These are phyloP conservation scores for Rhodosporidiobolus odoratus DNA, from an alignment of 768 basidiomycete species.

Conservation along the genomic window DNA sequence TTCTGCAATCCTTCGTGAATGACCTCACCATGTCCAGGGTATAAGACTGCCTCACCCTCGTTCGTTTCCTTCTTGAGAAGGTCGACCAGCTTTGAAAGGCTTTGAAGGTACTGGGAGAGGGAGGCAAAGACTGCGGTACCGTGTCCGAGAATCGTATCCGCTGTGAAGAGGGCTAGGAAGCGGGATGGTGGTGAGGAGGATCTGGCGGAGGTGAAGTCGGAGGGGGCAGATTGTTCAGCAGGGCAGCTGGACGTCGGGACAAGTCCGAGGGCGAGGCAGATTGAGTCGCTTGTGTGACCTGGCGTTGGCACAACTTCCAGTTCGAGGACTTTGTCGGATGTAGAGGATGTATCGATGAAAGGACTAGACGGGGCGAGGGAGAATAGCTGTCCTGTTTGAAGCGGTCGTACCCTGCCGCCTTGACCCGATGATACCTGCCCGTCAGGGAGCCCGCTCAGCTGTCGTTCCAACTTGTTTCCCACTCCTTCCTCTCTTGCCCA, in stretches of 20 bases:
- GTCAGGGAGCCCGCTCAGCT: too few relatives aligned
- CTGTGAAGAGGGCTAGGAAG: constrained; percentile 66
- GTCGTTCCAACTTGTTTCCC: constrained; percentile 3
- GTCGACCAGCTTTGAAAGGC: constrained; percentile 54
- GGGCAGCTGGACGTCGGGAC: constrained; percentile 44
- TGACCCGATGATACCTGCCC: too few relatives aligned
- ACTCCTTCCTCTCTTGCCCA: not conserved
- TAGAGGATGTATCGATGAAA: not conserved
- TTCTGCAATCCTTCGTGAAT: constrained; percentile 59
- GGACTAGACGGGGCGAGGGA: not conserved
- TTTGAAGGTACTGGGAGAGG: constrained; percentile 56
- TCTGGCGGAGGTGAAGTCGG: constrained; percentile 26
- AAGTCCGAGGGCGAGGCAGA: constrained; percentile 61
- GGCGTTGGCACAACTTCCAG: constrained; percentile 76
- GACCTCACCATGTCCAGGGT: constrained; percentile 84
- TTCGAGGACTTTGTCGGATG: constrained; percentile 41
- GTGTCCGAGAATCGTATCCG: constrained; percentile 83
- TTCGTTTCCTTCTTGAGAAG: not conserved
- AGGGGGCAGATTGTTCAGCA: constrained; percentile 47
- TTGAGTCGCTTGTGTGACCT: constrained; percentile 83
- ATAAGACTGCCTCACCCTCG: constrained; percentile 50
- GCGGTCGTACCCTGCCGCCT: not conserved
- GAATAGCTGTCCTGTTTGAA: not conserved
- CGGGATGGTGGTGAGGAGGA: constrained; percentile 46
- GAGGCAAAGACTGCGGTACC: constrained; percentile 87